Evolutionary conservation across 2,329 filamentous ascomycete species (phyloP), one percentile per base, ranked within the genome.

Genomic region (Ceratocystis cacaofunesta): DNA sequence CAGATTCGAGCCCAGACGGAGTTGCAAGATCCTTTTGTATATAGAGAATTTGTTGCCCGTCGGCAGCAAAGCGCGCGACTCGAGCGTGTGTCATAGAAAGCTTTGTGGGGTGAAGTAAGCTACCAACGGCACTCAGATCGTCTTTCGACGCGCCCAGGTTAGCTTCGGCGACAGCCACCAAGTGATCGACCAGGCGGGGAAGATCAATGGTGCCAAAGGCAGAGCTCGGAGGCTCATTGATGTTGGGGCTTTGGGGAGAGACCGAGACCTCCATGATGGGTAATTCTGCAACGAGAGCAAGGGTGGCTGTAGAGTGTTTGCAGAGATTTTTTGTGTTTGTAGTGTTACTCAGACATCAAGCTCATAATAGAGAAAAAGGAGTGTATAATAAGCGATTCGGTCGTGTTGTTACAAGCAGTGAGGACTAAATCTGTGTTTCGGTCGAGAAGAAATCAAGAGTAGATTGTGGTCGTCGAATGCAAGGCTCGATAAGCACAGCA

Each of bases 1-100:
- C 75, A 61, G 82, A 78, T 12, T 81, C 77, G 50, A 78, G 72
- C 65, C 80, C 75, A 61, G 82, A 78, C 12, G 79, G 79, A 69
- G 80, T 78, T 64, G 82, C 76, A 69, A 86, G 73, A 73, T 92
- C 90, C 77, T 96, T 96, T 74, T 94, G 88, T 69, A 96, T 87
- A 76, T 97, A 97, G 69, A 99, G 79, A 65, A 88, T 90, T 68
- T 87, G 85, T 77, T 96, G 90, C 67, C 88, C 82, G 76, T 99
- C 95, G 68, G 86, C 85, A 67, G 91, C 91, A 76, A 97, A 97
- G 71, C 92, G 87, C 70, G 85, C 85, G 76, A 92, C 96, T 78
- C 90, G 84, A 73, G 91, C 86, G 66, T 95, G 78, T 5, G 94
- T 96, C 71, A 97, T 92, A 64, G 81, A 78, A 70, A 90, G 83